Evolutionary conservation across 306 rosid species (phyloP), one percentile per base, ranked within the genome.

Genomic region (Alnus glutinosa): DNA sequence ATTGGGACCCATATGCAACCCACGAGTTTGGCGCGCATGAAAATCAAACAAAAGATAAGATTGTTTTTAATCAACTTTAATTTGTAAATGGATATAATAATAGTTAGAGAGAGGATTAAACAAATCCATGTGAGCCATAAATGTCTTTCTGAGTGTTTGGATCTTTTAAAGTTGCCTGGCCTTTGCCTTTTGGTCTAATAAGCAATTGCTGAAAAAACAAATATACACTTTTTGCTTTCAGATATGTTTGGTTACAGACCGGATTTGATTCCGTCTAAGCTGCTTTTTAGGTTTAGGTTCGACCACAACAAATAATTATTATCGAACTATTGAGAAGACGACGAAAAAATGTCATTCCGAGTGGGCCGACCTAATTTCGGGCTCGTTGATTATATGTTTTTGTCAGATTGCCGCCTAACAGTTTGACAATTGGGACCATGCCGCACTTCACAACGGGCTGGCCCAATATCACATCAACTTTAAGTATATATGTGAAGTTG

Each of bases 1-100:
- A 32, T 64, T 83, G 84, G 89, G 84, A 70, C 73, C 82, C 71
- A 75, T 9, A 64, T 74, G 82, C 48, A 32, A 59, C 66, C 55
- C 79, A 75, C 68, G 28, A 23, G 28, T 23, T 23, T 23, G 28
- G 28, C 28, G 28, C 28, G 28, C 28, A 23, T 23, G 28, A 23
- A 23, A 23, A 23, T 23, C 28, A 50, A 76, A 52, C 58, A 23
- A 64, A 19, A n/a, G 81, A 79, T 32, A 55, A 70, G 82, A 14
- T 69, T 54, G 70, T 74, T n/a, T n/a, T n/a, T 50, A 52, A 69
- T 73, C 85, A 77, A 70, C 50, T 82, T 23, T 23, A 23, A 23
- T 23, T 23, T 77, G 81, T 19, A 37, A 55, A 74, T 75, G 76
- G 78, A 78, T 78, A 68, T 71, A 75, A 77, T 78, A 78, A 77